Conservation (phyloP, 768 basidiomycete genomes). For the Lactifluus echinatus region DNA sequence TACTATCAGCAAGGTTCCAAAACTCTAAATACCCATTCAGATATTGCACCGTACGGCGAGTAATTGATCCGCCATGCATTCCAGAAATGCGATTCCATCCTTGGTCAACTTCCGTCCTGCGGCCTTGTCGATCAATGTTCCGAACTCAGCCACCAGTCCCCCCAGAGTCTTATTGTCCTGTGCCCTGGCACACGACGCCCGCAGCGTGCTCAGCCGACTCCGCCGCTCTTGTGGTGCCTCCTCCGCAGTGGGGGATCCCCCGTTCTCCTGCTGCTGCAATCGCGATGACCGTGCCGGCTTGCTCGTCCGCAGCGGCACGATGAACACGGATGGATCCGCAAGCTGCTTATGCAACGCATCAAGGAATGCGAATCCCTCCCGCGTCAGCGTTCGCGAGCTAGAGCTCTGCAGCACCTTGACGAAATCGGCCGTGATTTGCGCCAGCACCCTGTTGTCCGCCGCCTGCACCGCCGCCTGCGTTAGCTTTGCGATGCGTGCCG, state of each 20-base stretch:
- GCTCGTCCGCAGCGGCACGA: conserved; percentile 44
- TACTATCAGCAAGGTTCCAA: too few relatives aligned
- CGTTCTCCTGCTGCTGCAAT: conserved; percentile 28
- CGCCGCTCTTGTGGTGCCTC: conserved; percentile 33
- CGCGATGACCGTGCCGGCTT: conserved; percentile 20
- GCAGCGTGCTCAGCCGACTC: conserved; percentile 49
- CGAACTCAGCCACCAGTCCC: conserved; percentile 60
- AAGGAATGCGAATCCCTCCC: conserved; percentile 62
- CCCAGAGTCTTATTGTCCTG: conserved; percentile 50
- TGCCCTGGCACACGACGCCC: conserved; percentile 44
- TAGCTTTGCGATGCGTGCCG: conserved; percentile 42
- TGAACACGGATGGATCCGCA: conserved; percentile 54
- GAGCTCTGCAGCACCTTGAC: conserved; percentile 53
- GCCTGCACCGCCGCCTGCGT: conserved; percentile 36
- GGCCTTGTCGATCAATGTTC: conserved; percentile 56
- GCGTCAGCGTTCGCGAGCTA: conserved; percentile 56
- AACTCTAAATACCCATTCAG: too few relatives aligned
- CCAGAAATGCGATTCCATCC: conserved; percentile 64
- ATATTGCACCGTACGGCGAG: conserved; percentile 31
- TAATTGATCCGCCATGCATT: conserved; percentile 49
- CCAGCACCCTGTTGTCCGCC: conserved; percentile 46
- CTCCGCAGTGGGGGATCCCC: conserved; percentile 25
- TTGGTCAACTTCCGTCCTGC: conserved; percentile 68
- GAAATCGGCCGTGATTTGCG: conserved; percentile 50
- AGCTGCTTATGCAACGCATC: conserved; percentile 65